These are phyloP conservation scores for Meira nashicola DNA, from an alignment of 1,284 basidiomycete genomes.

Conservation along the genomic window DNA sequence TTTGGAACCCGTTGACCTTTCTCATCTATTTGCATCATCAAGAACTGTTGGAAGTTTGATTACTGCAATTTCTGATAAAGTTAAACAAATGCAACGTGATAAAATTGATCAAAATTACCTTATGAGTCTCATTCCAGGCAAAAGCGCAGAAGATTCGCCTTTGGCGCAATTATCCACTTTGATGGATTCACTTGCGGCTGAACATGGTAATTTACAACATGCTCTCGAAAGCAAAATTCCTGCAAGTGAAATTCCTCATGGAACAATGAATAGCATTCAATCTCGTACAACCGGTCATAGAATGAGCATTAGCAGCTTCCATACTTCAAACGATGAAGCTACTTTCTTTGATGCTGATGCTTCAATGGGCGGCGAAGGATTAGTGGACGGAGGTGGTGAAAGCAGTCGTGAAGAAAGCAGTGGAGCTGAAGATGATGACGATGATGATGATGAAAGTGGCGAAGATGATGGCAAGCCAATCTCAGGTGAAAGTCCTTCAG, in stretches of 20 bases:
- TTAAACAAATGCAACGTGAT: conserved; percentile 2
- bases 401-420: conserved; percentile 20
- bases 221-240: conserved; percentile 37
- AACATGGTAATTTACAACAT: conserved; percentile 34
- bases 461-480: conserved; percentile 25
- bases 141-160: conserved; percentile 15
- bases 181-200: conserved; percentile 29
- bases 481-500: background rate
- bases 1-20: conserved; percentile 33
- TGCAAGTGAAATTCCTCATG: conserved; percentile 17
- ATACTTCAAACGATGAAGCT: conserved; percentile 38
- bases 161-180: conserved; percentile 24
- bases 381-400: conserved; percentile 22
- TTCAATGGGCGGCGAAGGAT: conserved; percentile 15
- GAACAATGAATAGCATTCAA: conserved; percentile 35
- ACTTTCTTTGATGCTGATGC: conserved; percentile 46
- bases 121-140: conserved; percentile 1
- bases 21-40: conserved; percentile 28
- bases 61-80: conserved; percentile 19
- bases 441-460: conserved; percentile 31
- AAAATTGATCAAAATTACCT: conserved; percentile 7
- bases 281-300: conserved; percentile 13
- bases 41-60: conserved; percentile 34
- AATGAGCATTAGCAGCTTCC: conserved; percentile 31
- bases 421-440: conserved; percentile 29